phyloP scores from a whole-genome alignment of 768 basidiomycete species.

The Leccinum subtestaceum region DNA sequence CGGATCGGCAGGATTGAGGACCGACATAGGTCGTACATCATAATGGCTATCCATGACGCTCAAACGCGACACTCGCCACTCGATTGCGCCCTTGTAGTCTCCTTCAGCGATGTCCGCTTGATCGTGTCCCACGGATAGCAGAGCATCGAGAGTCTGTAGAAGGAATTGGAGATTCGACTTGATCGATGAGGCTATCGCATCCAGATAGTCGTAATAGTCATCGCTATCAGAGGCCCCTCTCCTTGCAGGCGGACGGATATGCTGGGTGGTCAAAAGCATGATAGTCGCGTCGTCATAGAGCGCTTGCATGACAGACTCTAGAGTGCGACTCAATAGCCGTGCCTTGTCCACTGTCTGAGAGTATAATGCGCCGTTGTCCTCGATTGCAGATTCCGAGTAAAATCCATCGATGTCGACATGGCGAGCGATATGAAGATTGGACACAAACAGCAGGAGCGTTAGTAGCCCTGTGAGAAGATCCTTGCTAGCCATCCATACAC shows the following conservation, averaged over 20 bases:
- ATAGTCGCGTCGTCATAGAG: slow-evolving; percentile 69
- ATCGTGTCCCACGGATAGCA: slow-evolving; percentile 63
- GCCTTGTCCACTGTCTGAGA: slow-evolving; percentile 67
- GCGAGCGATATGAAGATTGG: slow-evolving; percentile 74
- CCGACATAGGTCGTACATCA: slow-evolving; percentile 41
- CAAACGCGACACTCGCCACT: slow-evolving; percentile 71
- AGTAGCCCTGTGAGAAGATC: slow-evolving; percentile 55
- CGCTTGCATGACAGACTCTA: slow-evolving; percentile 70
- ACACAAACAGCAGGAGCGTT: slow-evolving; percentile 54
- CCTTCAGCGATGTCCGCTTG: slow-evolving; percentile 68
- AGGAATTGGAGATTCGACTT: slow-evolving; percentile 55
- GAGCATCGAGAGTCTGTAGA: slow-evolving; percentile 57
- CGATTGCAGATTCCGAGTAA: slow-evolving; percentile 42
- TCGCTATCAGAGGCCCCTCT: slow-evolving; percentile 15
- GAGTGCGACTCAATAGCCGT: slow-evolving; percentile 58
- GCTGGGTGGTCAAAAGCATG: slow-evolving; percentile 59
- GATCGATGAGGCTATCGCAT: slow-evolving; percentile 49
- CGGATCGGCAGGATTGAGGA: slow-evolving; percentile 39
- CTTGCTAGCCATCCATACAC: slow-evolving; percentile 40
- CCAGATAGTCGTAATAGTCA: slow-evolving; percentile 41
- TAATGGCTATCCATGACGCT: slow-evolving; percentile 56
- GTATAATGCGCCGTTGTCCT: slow-evolving; percentile 51
- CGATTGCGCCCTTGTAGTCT: slow-evolving; percentile 73
- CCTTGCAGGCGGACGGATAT: slow-evolving; percentile 18
- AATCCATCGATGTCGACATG: slow-evolving; percentile 83